Evolutionary conservation across 441 rosid species (phyloP), one percentile per base, ranked within the genome.

Genomic region (Adansonia grandidieri): DNA sequence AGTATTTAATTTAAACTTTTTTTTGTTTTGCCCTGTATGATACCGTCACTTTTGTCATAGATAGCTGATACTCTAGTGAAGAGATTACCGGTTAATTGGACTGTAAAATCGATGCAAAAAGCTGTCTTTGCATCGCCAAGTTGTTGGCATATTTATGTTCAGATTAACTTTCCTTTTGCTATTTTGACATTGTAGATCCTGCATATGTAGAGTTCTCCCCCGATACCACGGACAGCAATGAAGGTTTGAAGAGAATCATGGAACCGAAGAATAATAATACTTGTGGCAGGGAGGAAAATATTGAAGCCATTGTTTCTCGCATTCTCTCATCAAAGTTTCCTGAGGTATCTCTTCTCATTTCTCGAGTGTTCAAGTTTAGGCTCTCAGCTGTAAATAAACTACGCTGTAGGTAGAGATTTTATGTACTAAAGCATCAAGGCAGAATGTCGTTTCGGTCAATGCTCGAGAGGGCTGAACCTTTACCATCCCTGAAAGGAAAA

Each of bases 171-270:
- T 79, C 54, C 8, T 20, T 70, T 73, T 44, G 10, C 9, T 9
- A 8, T 9, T 24, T 62, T 2, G 5, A 75, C 67, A 57, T 78
- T 84, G 82, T 85, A 96, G 98, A 96, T 82, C 97, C 99, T 68
- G 90, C 94, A 37, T 87, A 76, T 78, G 71, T 91, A 74, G 77
- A 78, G 44, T 84, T 87, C 54, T 78, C 89, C 76, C 83, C 82
- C 6, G 75, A 42, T 71, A 50, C 9, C 53, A 81, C 71, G 82
- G 85, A 81, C 63, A 74, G 63, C 63, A 83, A 81, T 70, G 83
- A 82, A 76, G 81, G 78, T 74, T 45, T 65, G 53, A 68, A 81
- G 50, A 85, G 74, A 77, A 74, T 44, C 32, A 40, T 15, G 3
- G 58, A 77, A 75, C 77, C 42, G 42, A 37, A 66, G 14, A 81